A percentile compares a stretch with the other conserved stretches of the same genome.
These are phyloP conservation scores for Penicillium occitanis DNA, from an alignment of 2,329 filamentous ascomycete genomes.

Conservation along the genomic window DNA sequence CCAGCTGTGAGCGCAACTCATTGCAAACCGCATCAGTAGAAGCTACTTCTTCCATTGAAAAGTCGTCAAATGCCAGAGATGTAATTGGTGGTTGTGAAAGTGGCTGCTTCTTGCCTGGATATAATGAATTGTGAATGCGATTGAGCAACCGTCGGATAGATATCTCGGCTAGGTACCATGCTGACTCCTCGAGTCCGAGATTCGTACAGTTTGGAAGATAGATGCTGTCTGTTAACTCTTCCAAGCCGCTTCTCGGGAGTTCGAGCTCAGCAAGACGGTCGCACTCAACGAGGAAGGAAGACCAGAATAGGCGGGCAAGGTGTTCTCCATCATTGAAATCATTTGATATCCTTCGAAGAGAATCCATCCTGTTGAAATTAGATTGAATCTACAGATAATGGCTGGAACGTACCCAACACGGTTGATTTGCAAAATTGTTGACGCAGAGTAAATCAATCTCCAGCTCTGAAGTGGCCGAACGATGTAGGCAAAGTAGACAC, in stretches of 20 bases:
- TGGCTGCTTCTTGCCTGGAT: slow-evolving; percentile 27
- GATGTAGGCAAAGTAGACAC: slow-evolving; percentile 38
- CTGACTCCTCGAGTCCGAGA: slow-evolving; percentile 24
- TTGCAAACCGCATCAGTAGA: slow-evolving; percentile 26
- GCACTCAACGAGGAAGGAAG: slow-evolving; percentile 17
- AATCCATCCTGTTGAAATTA: slow-evolving; percentile 9
- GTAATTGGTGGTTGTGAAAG: slow-evolving; percentile 28
- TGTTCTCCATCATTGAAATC: slow-evolving; percentile 8
- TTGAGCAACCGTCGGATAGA: slow-evolving; percentile 36
- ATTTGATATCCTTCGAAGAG: slow-evolving; percentile 5
- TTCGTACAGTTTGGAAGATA: slow-evolving; percentile 31
- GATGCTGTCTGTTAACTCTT: slow-evolving; percentile 34
- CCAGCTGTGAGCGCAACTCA: slow-evolving; percentile 34
- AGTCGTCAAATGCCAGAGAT: slow-evolving; percentile 27
- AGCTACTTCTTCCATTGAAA: slow-evolving; percentile 30
- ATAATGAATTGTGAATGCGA: slow-evolving; percentile 37
- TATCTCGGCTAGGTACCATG: slow-evolving; percentile 36
- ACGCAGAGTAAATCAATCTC: slow-evolving; percentile 35
- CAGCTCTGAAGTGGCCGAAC: slow-evolving; percentile 37
- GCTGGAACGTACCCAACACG: slow-evolving; percentile 23
- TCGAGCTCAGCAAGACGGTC: slow-evolving; percentile 37
- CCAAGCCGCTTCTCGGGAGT: slow-evolving; percentile 35
- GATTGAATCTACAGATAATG: neutral
- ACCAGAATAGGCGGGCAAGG: slow-evolving; percentile 14
- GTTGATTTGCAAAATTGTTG: slow-evolving; percentile 30